Base-by-base conservation (phyloP, 2,329 filamentous ascomycete species). In the Lachnellula occidentalis region DNA sequence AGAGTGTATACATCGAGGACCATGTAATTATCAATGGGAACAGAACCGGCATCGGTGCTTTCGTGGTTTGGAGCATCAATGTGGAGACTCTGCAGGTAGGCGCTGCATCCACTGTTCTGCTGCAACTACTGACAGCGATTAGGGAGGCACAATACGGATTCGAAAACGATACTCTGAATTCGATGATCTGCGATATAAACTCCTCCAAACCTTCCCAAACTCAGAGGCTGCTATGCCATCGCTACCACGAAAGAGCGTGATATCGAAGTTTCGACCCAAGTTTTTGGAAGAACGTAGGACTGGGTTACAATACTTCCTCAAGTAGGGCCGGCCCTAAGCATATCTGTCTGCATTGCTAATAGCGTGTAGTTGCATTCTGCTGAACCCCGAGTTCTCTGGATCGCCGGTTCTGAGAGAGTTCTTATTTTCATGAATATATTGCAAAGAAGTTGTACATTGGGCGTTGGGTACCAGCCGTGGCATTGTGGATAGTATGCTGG, bases 341-440 rank as follows among this genome's bases (percentile, higher is more conserved):
- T 41, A 41, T 50, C 11, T 39, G 19, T 45, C 48, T 37, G 37
- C 48, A 53, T 47, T 45, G 45, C 57, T 63, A 45, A 59, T 46
- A 37, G 50, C 54, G 54, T 60, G 54, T 67, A 95, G 90, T 69
- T 96, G 92, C 73, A 86, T 96, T 58, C 74, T 97, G 61, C 74
- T 96, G 31, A 96, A 96, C 70, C 92, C 92, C 0, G 91, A 96
- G 70, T 96, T 96, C 68, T 89, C 91, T 34, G 88, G 88, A 11
- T 94, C 90, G n/a, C 89, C 91, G 0, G 83, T 96, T 2, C 77
- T 96, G 43, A 95, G 94, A 69, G 90, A 95, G 55, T 96, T 96
- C 68, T 78, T 96, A 49, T 69, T 67, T 51, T 64, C 63, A 34
- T 68, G 50, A 63, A 59, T 31, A 50, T 45, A 43, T 22, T 45